phyloP scores from a whole-genome alignment of 306 rosid species.

The Quercus wislizeni region DNA sequence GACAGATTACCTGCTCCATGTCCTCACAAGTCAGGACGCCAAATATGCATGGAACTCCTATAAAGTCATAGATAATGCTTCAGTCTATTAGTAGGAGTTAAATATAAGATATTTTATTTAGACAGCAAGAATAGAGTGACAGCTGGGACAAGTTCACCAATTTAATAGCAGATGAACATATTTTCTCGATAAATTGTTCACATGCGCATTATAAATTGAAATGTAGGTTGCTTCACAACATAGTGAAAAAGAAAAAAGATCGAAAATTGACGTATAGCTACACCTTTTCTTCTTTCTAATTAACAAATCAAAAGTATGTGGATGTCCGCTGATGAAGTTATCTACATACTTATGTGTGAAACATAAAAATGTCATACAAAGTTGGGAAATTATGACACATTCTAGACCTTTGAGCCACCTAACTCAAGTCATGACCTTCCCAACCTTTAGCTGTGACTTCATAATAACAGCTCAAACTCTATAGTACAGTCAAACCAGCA shows the following conservation, averaged over 20 bases:
- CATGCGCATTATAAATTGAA: background rate
- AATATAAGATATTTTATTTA: background rate
- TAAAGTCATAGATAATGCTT: constrained; percentile 30
- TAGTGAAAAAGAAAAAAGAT: background rate
- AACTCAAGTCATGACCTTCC: background rate
- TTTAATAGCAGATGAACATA: background rate
- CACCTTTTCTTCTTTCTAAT: background rate
- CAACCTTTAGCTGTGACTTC: background rate
- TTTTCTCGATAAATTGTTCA: background rate
- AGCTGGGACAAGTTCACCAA: background rate
- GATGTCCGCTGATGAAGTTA: background rate
- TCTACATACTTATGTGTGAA: background rate
- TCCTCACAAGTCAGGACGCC: constrained; percentile 77
- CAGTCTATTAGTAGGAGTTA: constrained; percentile 5
- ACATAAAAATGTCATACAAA: background rate
- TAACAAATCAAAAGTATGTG: background rate
- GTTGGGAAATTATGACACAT: background rate
- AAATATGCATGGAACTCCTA: constrained; percentile 91
- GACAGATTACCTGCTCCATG: constrained; percentile 75
- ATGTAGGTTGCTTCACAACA: background rate
- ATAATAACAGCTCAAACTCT: too few species aligned
- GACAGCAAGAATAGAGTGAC: background rate
- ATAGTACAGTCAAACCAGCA: background rate
- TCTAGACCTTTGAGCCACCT: background rate
- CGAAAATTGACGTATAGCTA: background rate